These are phyloP conservation scores for Boletus edulis DNA, from an alignment of 768 basidiomycete genomes.

Conservation along the genomic window DNA sequence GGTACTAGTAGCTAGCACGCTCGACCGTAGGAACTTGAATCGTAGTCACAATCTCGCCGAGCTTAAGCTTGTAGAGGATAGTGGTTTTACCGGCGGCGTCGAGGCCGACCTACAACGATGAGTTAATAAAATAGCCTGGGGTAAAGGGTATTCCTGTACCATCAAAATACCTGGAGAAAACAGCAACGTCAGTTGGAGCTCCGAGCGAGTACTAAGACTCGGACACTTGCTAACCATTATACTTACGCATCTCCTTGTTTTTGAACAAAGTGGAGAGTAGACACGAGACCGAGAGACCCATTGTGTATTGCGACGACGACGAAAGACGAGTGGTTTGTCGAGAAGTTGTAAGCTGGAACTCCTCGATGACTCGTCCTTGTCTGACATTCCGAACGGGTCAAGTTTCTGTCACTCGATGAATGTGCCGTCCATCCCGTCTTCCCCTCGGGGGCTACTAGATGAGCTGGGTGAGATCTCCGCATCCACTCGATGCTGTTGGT, in stretches of 20 bases:
- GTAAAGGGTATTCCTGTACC: constrained; percentile 45
- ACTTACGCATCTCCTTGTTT: constrained; percentile 99
- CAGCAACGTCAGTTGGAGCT: constrained; percentile 20
- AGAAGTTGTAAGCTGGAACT: constrained; percentile 23
- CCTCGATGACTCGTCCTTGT: too few relatives aligned
- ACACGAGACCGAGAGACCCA: constrained; percentile 78
- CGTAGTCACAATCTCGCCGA: constrained; percentile 99
- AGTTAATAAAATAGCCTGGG: constrained; percentile 9
- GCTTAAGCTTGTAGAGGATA: constrained; percentile 98
- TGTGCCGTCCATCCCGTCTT: too few relatives aligned
- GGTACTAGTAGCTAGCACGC: too few relatives aligned
- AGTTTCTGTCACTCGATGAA: too few relatives aligned
- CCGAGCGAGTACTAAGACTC: constrained; percentile 8
- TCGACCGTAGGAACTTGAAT: constrained; percentile 47
- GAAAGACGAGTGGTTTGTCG: constrained; percentile 27
- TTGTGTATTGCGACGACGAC: constrained; percentile 41
- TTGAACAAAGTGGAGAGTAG: constrained; percentile 86
- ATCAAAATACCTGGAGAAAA: constrained; percentile 87
- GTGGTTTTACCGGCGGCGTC: constrained; percentile 99
- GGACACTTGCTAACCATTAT: constrained; percentile 13
- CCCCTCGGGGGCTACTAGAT: too few relatives aligned
- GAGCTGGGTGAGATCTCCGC: too few relatives aligned
- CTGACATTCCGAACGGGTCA: too few relatives aligned
- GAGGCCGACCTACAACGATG: constrained; percentile 77
- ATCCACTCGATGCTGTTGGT: too few relatives aligned